phyloP scores from a whole-genome alignment of 345 rosid species.

The Acer yangbiense region DNA sequence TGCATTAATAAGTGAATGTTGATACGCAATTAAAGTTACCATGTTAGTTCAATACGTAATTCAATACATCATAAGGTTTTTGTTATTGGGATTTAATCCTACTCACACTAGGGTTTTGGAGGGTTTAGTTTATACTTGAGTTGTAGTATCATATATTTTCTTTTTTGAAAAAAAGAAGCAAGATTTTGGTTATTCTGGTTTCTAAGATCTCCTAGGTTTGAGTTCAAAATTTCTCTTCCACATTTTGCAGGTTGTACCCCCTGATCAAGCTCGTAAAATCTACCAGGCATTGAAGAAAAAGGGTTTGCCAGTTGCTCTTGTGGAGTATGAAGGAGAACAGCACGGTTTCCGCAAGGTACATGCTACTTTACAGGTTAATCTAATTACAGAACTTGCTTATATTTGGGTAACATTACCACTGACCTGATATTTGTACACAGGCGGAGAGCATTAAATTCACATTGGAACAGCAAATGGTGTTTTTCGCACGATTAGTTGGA shows the following conservation, averaged over 20 bases:
- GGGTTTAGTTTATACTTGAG: neutral
- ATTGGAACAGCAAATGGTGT: constrained; percentile 88
- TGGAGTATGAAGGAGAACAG: constrained; percentile 94
- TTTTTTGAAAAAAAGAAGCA: neutral
- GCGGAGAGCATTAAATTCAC: constrained; percentile 93
- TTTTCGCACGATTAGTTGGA: constrained; percentile 78
- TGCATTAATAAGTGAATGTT: neutral
- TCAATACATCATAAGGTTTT: neutral
- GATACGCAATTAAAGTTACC: neutral
- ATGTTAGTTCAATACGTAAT: neutral
- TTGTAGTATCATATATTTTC: neutral
- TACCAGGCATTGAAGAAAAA: constrained; percentile 77
- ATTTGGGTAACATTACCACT: neutral
- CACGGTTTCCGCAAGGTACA: constrained; percentile 95
- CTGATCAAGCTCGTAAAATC: constrained; percentile 87
- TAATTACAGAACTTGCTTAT: neutral
- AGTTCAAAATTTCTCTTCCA: neutral
- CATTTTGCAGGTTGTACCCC: constrained; percentile 75
- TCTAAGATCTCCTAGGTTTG: neutral
- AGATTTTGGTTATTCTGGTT: neutral
- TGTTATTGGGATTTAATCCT: neutral
- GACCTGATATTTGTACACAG: constrained; percentile 43
- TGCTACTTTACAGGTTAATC: constrained; percentile 1
- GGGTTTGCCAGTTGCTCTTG: constrained; percentile 91
- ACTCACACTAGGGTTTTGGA: neutral